Evolutionary conservation across 192 early-diverging fungal species (phyloP).

Genomic region (Coemansia sp.): DNA sequence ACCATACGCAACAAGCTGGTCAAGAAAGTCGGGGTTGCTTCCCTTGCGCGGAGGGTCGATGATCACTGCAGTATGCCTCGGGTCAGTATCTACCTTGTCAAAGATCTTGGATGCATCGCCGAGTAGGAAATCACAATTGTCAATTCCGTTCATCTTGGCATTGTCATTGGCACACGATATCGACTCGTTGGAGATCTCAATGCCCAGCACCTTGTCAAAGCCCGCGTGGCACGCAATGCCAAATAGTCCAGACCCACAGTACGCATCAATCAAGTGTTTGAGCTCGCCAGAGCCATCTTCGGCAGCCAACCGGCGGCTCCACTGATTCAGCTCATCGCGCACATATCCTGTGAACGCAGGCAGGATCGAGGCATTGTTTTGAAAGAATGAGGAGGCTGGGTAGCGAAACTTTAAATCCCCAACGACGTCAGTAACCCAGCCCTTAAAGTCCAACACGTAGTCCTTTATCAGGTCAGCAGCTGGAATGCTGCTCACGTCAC

Average conservation of each 20-base stretch:
- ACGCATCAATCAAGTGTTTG: conserved; percentile 64
- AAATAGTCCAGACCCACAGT: conserved; percentile 75
- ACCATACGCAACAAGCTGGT: conserved; percentile 65
- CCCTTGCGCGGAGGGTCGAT: conserved; percentile 75
- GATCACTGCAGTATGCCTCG: conserved; percentile 61
- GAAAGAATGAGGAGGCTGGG: conserved; percentile 69
- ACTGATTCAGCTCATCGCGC: conserved; percentile 57
- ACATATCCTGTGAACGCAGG: conserved; percentile 63
- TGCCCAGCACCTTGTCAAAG: conserved; percentile 65
- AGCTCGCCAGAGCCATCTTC: conserved; percentile 31
- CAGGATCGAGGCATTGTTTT: conserved; percentile 68
- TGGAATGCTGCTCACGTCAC: conserved; percentile 16
- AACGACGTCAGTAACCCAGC: conserved; percentile 58
- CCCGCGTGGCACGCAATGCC: conserved; percentile 60
- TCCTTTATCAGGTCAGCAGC: conserved; percentile 47
- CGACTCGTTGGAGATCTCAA: conserved; percentile 63
- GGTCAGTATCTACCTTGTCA: conserved; percentile 54
- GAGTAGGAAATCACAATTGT: conserved; percentile 59
- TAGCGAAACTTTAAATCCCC: conserved; percentile 60
- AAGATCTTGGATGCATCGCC: conserved; percentile 65
- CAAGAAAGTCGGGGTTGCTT: conserved; percentile 62
- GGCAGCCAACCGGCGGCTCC: conserved; percentile 18
- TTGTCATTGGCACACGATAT: conserved; percentile 67
- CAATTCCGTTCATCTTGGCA: conserved; percentile 56
- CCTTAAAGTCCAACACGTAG: conserved; percentile 58